Evolutionary conservation across 2,329 filamentous ascomycete genomes (phyloP).

Genomic region (Fusarium illudens): DNA sequence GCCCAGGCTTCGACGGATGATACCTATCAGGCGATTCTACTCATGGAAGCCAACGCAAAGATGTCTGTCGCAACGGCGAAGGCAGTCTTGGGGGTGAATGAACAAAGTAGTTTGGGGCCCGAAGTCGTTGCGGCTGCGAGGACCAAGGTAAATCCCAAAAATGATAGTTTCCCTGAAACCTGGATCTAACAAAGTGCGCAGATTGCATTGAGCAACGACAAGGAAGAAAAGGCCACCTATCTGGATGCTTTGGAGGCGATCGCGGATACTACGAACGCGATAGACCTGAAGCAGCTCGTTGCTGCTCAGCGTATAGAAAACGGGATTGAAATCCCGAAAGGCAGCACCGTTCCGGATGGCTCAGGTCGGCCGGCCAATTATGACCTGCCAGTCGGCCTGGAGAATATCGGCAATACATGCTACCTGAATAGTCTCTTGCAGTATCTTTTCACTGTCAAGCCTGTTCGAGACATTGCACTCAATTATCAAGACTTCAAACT

Average conservation of each 20-base stretch:
- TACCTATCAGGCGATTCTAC: conserved; percentile 44
- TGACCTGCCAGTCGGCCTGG: conserved; percentile 81
- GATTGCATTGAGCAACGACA: conserved; percentile 41
- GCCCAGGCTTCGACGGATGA: conserved; percentile 48
- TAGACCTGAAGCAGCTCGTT: conserved; percentile 42
- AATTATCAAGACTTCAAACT: conserved; percentile 77
- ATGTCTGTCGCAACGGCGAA: conserved; percentile 49
- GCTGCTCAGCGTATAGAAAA: conserved; percentile 40
- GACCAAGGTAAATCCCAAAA: conserved; percentile 38
- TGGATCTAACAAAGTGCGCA: conserved; percentile 27
- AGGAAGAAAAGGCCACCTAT: conserved; percentile 44
- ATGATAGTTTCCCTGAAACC: not conserved
- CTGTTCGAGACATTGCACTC: conserved; percentile 81
- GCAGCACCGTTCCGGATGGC: not conserved
- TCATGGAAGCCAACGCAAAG: conserved; percentile 47
- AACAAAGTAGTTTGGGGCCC: conserved; percentile 36
- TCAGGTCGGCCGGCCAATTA: conserved; percentile 42
- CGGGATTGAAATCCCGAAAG: conserved; percentile 32
- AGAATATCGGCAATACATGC: conserved; percentile 97
- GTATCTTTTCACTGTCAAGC: conserved; percentile 89
- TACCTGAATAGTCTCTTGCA: conserved; percentile 97
- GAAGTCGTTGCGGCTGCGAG: conserved; percentile 40
- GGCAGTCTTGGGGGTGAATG: conserved; percentile 43
- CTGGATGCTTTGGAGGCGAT: conserved; percentile 49
- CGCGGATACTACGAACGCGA: conserved; percentile 44